Percentiles rank a stretch among this genome's conserved stretches.
These are phyloP conservation scores for Corrigiola litoralis DNA, from an alignment of 179 eudicot genomes.

Conservation along the genomic window DNA sequence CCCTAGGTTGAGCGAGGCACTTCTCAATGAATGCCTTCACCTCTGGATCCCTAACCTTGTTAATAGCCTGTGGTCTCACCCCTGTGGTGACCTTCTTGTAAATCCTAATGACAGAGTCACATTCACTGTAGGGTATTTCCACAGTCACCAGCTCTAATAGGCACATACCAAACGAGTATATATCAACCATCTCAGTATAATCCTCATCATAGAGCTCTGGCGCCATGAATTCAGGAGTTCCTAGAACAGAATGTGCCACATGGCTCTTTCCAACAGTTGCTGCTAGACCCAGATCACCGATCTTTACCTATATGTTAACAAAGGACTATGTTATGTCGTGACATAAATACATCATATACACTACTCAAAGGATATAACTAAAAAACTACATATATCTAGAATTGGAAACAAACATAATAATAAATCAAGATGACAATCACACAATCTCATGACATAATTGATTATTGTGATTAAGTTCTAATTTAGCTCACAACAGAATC, in stretches of 20 bases:
- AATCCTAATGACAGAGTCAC: slow-evolving; percentile 49
- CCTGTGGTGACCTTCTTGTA: slow-evolving; percentile 67
- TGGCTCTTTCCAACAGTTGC: slow-evolving; percentile 57
- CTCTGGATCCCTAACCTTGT: slow-evolving; percentile 47
- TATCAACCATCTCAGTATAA: slow-evolving; percentile 63
- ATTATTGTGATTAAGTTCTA: no score
- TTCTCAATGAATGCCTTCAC: slow-evolving; percentile 57
- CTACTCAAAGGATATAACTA: no score
- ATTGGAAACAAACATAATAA: no score
- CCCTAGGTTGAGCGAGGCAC: slow-evolving; percentile 67
- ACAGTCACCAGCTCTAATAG: slow-evolving; percentile 67
- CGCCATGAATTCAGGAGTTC: slow-evolving; percentile 83
- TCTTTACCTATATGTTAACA: slow-evolving; percentile 68
- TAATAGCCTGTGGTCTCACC: slow-evolving; percentile 46
- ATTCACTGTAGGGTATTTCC: slow-evolving; percentile 68
- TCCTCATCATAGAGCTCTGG: slow-evolving; percentile 72
- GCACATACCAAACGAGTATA: slow-evolving; percentile 70
- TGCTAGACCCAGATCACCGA: slow-evolving; percentile 76
- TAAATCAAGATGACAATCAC: no score
- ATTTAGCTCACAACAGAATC: not conserved
- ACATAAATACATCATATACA: no score
- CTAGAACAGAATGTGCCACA: slow-evolving; percentile 55
- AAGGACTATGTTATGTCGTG: no score
- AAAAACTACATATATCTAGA: no score
- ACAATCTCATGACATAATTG: no score